phyloP scores from a whole-genome alignment of 2,329 filamentous ascomycete species.

The Neophaeococcomyces mojaviensis region DNA sequence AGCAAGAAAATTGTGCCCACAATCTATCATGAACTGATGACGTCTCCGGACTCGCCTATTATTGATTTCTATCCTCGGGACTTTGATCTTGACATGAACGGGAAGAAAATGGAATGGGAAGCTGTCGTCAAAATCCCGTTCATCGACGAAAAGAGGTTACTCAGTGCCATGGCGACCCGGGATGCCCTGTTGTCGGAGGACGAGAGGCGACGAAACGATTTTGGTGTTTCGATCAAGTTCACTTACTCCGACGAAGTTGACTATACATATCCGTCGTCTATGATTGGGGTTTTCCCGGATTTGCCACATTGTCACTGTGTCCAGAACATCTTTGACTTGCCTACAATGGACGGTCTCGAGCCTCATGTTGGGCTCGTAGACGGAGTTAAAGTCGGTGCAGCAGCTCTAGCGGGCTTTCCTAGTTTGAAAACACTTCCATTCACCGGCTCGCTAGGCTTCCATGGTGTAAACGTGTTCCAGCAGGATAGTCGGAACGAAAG shows the following conservation, averaged over 20 bases:
- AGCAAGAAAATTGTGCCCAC: constrained; percentile 92
- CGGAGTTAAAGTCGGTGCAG: constrained; percentile 71
- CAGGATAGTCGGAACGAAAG: constrained; percentile 94
- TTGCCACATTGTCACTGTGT: constrained; percentile 80
- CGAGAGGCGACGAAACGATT: constrained; percentile 77
- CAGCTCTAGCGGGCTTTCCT: constrained; percentile 89
- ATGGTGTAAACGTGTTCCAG: constrained; percentile 91
- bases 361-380: constrained; percentile 76
- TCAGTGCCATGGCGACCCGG: constrained; percentile 77
- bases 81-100: constrained; percentile 98
- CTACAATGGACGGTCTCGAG: constrained; percentile 81
- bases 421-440: constrained; percentile 80
- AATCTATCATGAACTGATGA: constrained; percentile 90
- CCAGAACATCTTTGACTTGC: constrained; percentile 93
- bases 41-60: constrained; percentile 78
- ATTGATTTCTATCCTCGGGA: constrained; percentile 97
- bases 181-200: constrained; percentile 69
- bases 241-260: constrained; percentile 71
- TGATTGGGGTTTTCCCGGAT: constrained; percentile 85
- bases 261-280: constrained; percentile 78
- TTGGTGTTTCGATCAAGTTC: constrained; percentile 89
- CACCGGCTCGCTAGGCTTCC: constrained; percentile 71
- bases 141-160: constrained; percentile 82
- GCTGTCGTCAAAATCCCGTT: constrained; percentile 98
- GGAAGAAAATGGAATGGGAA: constrained; percentile 99